Evolutionary conservation across 1,139 yeast genomes (phyloP).

Genomic region (Scheffersomyces insectosa): DNA sequence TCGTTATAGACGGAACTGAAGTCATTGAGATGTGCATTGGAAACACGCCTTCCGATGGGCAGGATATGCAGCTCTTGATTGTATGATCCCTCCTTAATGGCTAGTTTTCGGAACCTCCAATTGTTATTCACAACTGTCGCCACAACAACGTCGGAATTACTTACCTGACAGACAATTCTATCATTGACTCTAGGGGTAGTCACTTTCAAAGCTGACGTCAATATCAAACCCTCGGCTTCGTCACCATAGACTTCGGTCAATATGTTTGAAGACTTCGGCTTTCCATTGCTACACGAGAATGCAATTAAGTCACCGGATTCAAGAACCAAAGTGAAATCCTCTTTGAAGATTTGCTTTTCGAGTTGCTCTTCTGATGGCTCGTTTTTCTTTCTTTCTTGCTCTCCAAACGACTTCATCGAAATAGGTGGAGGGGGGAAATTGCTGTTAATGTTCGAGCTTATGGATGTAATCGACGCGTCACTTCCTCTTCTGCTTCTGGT

Average conservation of each 20-base stretch:
- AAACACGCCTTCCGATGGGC: constrained; percentile 31
- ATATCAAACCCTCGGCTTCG: constrained; percentile 15
- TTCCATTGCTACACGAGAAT: constrained; percentile 51
- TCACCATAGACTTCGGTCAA: constrained; percentile 24
- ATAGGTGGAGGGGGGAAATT: constrained; percentile 33
- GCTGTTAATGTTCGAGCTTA: constrained; percentile 29
- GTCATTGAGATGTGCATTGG: constrained; percentile 15
- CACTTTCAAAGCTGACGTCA: constrained; percentile 55
- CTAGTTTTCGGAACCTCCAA: constrained; percentile 60
- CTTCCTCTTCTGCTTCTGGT: constrained; percentile 25
- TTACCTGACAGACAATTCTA: constrained; percentile 59
- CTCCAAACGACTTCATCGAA: constrained; percentile 12
- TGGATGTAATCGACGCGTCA: constrained; percentile 22
- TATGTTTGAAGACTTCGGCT: constrained; percentile 26
- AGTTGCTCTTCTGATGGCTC: constrained; percentile 8
- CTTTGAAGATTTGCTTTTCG: constrained; percentile 16
- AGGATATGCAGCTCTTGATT: constrained; percentile 38
- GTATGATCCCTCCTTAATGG: constrained; percentile 48
- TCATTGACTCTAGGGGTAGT: constrained; percentile 76
- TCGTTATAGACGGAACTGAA: constrained; percentile 14
- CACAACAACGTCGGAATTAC: constrained; percentile 54
- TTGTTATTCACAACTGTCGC: constrained; percentile 65
- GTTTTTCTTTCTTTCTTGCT: constrained; percentile 6
- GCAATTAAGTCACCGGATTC: constrained; percentile 50
- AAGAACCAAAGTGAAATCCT: constrained; percentile 36